phyloP scores from a whole-genome alignment of 2,329 filamentous ascomycete genomes.

The Nannizzia gypsea region DNA sequence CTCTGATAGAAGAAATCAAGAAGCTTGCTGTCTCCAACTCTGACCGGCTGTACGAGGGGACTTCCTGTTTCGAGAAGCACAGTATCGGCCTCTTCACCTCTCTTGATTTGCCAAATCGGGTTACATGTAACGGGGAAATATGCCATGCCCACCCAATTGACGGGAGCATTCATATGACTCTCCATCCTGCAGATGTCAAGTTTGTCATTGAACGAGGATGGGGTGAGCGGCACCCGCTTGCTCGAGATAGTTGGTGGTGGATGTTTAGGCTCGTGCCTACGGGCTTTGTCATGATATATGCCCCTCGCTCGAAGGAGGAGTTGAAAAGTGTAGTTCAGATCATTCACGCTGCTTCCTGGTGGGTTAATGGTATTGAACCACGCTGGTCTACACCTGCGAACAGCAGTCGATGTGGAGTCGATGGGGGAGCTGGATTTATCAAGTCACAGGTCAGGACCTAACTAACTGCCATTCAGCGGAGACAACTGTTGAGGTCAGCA shows the following conservation, averaged over 20 bases:
- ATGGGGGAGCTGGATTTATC: neutral
- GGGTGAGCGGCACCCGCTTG: slow-evolving; percentile 54
- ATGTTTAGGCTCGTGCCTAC: slow-evolving; percentile 56
- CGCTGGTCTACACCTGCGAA: slow-evolving; percentile 2
- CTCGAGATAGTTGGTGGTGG: slow-evolving; percentile 50
- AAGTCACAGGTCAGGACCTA: neutral
- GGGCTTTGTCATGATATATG: slow-evolving; percentile 73
- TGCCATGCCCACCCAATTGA: slow-evolving; percentile 69
- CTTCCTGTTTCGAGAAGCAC: slow-evolving; percentile 72
- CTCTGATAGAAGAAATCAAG: slow-evolving; percentile 44
- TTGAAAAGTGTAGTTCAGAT: slow-evolving; percentile 55
- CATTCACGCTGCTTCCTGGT: slow-evolving; percentile 64
- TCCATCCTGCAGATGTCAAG: slow-evolving; percentile 67
- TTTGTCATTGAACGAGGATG: slow-evolving; percentile 63
- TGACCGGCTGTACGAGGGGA: slow-evolving; percentile 47
- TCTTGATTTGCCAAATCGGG: slow-evolving; percentile 15
- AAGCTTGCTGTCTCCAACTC: slow-evolving; percentile 39
- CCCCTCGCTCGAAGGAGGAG: slow-evolving; percentile 58
- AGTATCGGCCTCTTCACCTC: slow-evolving; percentile 62
- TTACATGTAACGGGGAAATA: slow-evolving; percentile 55
- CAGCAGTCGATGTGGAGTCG: neutral
- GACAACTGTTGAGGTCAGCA: too few species aligned
- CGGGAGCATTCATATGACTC: slow-evolving; percentile 63
- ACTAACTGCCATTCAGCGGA: too few species aligned
- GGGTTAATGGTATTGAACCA: slow-evolving; percentile 19